A percentile compares a stretch with the other conserved stretches of the same genome.
These are phyloP conservation scores for Petunia axillaris DNA, from an alignment of 257 asterid genomes.

Conservation along the genomic window DNA sequence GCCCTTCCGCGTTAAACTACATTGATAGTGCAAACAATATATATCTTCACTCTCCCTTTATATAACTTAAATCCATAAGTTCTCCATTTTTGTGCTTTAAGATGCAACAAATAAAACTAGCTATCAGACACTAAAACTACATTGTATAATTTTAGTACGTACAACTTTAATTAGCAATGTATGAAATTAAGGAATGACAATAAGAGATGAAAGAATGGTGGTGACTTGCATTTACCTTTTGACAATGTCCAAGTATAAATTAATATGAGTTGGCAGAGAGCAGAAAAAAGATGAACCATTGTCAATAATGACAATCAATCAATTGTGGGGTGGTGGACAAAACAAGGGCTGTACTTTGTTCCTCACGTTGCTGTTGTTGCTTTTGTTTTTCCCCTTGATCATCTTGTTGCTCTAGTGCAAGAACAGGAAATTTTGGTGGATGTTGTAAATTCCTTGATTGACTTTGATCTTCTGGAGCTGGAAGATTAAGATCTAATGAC, in stretches of 20 bases:
- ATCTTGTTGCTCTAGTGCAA: constrained; percentile 33
- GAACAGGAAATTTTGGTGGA: constrained; percentile 33
- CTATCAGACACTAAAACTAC: background rate
- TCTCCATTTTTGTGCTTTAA: background rate
- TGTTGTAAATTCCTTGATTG: constrained; percentile 20
- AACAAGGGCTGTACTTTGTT: constrained; percentile 34
- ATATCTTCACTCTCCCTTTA: background rate
- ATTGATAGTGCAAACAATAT: background rate
- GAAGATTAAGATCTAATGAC: constrained; percentile 76
- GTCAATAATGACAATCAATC: constrained; percentile 46
- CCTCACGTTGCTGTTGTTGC: constrained; percentile 9
- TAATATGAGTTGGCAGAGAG: background rate
- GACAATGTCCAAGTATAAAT: background rate
- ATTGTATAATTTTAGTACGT: background rate
- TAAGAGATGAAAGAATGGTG: constrained; percentile 12
- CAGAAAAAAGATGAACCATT: constrained; percentile 24
- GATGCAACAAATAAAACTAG: background rate
- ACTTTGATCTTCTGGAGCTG: constrained; percentile 58
- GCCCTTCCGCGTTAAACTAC: background rate
- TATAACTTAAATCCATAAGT: background rate
- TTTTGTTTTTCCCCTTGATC: constrained; percentile 33
- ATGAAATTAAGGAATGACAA: background rate
- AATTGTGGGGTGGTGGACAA: constrained; percentile 50
- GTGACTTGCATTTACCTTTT: background rate
- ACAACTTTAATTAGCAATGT: background rate